Evolutionary conservation across 352 stramenopile species (phyloP).

Genomic region (Phytophthora sp.): DNA sequence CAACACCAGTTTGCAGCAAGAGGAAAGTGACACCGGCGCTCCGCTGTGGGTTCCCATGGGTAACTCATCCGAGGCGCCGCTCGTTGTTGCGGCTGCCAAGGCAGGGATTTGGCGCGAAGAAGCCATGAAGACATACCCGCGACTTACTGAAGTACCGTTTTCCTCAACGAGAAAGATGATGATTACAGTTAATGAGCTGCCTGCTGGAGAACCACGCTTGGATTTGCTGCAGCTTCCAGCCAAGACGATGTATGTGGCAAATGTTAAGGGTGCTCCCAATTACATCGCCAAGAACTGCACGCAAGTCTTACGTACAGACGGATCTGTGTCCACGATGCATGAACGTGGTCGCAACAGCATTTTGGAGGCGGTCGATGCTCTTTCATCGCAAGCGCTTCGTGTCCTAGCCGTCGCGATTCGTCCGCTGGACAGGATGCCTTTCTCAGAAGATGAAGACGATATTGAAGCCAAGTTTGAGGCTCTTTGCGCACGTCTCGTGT

Average conservation of each 20-base stretch:
- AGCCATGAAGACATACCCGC: slow-evolving; percentile 54
- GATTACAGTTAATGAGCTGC: slow-evolving; percentile 74
- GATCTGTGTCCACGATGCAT: slow-evolving; percentile 45
- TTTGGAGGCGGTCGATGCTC: slow-evolving; percentile 56
- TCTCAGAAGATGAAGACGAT: slow-evolving; percentile 54
- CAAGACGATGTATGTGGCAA: slow-evolving; percentile 52
- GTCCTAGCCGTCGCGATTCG: slow-evolving; percentile 92
- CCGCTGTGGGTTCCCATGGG: slow-evolving; percentile 62
- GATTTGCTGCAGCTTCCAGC: slow-evolving; percentile 47
- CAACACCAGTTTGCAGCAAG: slow-evolving; percentile 71
- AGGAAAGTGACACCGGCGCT: slow-evolving; percentile 45
- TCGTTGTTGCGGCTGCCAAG: slow-evolving; percentile 71
- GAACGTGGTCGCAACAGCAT: slow-evolving; percentile 41
- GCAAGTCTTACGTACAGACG: slow-evolving; percentile 51
- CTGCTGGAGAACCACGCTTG: slow-evolving; percentile 32
- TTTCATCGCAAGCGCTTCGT: slow-evolving; percentile 76
- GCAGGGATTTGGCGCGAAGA: slow-evolving; percentile 60
- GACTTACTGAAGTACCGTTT: slow-evolving; percentile 92
- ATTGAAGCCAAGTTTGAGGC: slow-evolving; percentile 63
- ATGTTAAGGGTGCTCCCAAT: slow-evolving; percentile 76
- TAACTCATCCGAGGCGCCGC: slow-evolving; percentile 73
- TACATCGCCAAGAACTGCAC: slow-evolving; percentile 69
- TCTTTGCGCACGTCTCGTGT: slow-evolving; percentile 81
- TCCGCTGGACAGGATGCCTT: slow-evolving; percentile 50
- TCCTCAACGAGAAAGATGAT: slow-evolving; percentile 95